Percentiles rank a stretch among this genome's conserved stretches.
These are phyloP conservation scores for Neocucurbitaria cava DNA, from an alignment of 2,329 filamentous ascomycete species.

Conservation along the genomic window DNA sequence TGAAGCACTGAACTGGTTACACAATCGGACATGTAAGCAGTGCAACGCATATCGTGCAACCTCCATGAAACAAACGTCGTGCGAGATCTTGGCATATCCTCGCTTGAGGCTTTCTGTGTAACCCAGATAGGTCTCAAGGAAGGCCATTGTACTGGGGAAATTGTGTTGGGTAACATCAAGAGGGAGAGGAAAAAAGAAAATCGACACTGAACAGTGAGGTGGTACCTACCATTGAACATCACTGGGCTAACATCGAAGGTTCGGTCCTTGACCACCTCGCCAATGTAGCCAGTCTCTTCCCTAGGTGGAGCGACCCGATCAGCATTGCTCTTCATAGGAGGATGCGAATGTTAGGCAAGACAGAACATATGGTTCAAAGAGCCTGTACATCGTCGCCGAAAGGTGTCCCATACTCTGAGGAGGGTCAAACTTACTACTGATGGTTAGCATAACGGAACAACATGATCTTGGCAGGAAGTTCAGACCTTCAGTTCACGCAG, in stretches of 20 bases:
- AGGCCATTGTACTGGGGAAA: not conserved
- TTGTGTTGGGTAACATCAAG: too few species aligned
- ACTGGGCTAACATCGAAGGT: constrained; percentile 48
- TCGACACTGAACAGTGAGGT: not conserved
- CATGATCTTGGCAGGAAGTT: not conserved
- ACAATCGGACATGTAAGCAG: not conserved
- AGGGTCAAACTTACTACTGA: not conserved
- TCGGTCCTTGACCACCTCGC: constrained; percentile 44
- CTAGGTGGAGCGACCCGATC: not conserved
- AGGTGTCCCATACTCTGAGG: not conserved
- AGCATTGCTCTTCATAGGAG: not conserved
- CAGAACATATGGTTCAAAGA: not conserved
- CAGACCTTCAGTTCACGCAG: constrained; percentile 63
- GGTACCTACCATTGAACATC: constrained; percentile 53
- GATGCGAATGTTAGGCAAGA: not conserved
- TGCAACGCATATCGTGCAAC: not conserved
- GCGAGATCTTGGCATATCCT: not conserved
- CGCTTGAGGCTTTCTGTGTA: not conserved
- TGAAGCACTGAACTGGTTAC: not conserved
- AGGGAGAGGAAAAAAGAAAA: not conserved
- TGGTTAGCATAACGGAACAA: not conserved
- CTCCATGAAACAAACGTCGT: not conserved
- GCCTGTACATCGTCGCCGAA: not conserved
- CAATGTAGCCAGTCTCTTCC: constrained; percentile 71
- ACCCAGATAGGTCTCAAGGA: not conserved